phyloP scores from a whole-genome alignment of 2,329 filamentous ascomycete species.

The Verticillium zaregamsianum region DNA sequence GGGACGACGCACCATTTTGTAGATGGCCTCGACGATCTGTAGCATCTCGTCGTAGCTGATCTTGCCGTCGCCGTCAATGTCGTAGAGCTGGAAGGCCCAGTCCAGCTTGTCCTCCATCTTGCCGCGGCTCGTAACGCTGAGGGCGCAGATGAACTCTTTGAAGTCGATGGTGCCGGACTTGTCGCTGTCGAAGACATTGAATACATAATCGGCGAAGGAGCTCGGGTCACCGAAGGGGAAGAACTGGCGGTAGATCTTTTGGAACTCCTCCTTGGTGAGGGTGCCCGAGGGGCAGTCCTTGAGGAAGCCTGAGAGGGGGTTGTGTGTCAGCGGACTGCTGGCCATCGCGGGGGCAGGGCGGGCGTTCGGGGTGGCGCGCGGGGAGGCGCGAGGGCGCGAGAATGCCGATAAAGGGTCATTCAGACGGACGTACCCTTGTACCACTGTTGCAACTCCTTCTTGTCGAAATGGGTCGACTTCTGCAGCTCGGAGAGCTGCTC shows the following conservation, averaged over 20 bases:
- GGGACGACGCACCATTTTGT: constrained; percentile 79
- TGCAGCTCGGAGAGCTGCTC: constrained; percentile 94
- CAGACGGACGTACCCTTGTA: constrained; percentile 75
- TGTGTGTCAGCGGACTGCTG: neutral
- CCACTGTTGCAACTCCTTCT: constrained; percentile 99
- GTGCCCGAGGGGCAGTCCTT: constrained; percentile 98
- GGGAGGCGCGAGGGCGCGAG: neutral
- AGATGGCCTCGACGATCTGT: constrained; percentile 97
- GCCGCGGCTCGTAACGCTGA: constrained; percentile 93
- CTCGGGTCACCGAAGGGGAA: constrained; percentile 98
- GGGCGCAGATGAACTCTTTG: constrained; percentile 98
- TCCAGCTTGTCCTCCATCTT: constrained; percentile 99
- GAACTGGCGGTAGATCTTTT: constrained; percentile 99
- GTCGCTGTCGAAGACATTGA: constrained; percentile 98
- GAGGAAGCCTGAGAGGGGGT: constrained; percentile 67
- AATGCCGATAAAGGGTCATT: neutral
- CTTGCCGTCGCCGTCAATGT: constrained; percentile 98
- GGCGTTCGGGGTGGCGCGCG: neutral
- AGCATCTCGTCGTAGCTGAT: constrained; percentile 99
- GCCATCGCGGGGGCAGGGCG: neutral
- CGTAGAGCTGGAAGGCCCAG: constrained; percentile 99
- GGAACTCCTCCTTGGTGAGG: constrained; percentile 97
- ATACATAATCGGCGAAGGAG: constrained; percentile 97
- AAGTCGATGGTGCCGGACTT: constrained; percentile 98
- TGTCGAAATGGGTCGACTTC: constrained; percentile 97